A percentile compares a stretch with the other conserved stretches of the same genome.
phyloP scores from a whole-genome alignment of 2,329 filamentous ascomycete species.

The Zasmidium angulare region DNA sequence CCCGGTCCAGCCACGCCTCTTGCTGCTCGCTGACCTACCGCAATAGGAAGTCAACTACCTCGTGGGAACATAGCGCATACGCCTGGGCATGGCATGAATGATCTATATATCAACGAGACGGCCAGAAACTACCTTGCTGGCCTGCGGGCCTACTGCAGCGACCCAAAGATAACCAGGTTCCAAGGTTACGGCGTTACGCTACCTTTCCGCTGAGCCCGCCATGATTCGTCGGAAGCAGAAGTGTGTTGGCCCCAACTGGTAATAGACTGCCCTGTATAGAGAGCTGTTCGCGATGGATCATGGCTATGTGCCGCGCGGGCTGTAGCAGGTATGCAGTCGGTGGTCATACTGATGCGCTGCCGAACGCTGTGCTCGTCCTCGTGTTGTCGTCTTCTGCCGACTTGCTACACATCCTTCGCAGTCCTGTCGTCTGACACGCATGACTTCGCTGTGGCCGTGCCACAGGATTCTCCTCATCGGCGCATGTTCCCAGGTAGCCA shows the following conservation, averaged over 20 bases:
- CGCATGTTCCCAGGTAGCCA: not conserved
- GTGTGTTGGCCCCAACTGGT: constrained; percentile 1
- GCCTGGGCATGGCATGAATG: not conserved
- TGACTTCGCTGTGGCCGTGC: not conserved
- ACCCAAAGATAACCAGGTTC: not conserved
- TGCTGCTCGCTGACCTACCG: not conserved
- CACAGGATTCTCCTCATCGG: not conserved
- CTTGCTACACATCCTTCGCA: not conserved
- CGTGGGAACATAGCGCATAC: not conserved
- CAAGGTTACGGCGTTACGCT: not conserved
- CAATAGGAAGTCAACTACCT: not conserved
- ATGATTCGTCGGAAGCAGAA: not conserved
- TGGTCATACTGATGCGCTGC: not conserved
- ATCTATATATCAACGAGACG: not conserved
- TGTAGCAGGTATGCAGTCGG: not conserved
- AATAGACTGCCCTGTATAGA: not conserved
- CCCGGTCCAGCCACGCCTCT: not conserved
- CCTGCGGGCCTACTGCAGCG: not conserved
- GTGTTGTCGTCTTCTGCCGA: not conserved
- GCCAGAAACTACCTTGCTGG: not conserved
- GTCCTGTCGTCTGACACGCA: not conserved
- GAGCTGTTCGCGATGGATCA: not conserved
- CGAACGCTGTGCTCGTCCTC: not conserved
- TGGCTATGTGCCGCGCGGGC: not conserved
- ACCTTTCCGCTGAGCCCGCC: not conserved